These are phyloP conservation scores for bread wheat (Triticum aestivum) DNA, from an alignment of 176 grass and related monocot genomes.

Conservation along the genomic window IWGSC_CS_RefSeq_v2.1 NC_057799.1:650033148-650033647, in stretches of 20 bases:
- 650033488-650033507: constrained; percentile 89
- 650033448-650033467: constrained; percentile 81
- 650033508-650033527: constrained; percentile 38
- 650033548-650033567: background rate
- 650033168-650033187: constrained; percentile 40
- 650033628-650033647: constrained; percentile 17
- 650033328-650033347: constrained; percentile 43
- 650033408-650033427: constrained; percentile 56
- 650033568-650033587: constrained; percentile 10
- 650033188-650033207: constrained; percentile 89
- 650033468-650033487: constrained; percentile 88
- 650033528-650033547: background rate
- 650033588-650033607: background rate
- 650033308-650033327: constrained; percentile 61
- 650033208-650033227: constrained; percentile 95
- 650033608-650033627: background rate
- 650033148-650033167: background rate
- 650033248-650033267: constrained; percentile 79
- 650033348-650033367: constrained; percentile 44
- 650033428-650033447: constrained; percentile 73
- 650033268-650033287: constrained; percentile 76
- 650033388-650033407: constrained; percentile 13
- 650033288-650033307: constrained; percentile 65
- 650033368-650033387: constrained; percentile 12
- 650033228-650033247: constrained; percentile 87